Evolutionary conservation across 2,329 filamentous ascomycete genomes (phyloP), one percentile per base, ranked within the genome.

Genomic region (Diaporthe capsici): DNA sequence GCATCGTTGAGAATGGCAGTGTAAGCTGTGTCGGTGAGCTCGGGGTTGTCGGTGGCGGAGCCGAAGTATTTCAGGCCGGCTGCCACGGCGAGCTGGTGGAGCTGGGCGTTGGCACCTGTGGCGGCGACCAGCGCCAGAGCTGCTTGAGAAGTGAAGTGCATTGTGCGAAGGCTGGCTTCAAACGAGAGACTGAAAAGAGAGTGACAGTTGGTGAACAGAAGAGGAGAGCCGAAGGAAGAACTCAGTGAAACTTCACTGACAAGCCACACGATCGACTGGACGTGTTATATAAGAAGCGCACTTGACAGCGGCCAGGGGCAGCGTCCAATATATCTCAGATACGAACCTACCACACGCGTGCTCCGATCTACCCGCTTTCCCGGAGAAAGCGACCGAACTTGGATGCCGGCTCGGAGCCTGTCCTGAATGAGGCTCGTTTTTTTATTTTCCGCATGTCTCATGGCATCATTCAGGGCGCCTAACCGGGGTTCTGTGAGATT

Each of bases 51-150:
- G 57, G 91, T 90, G 1, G 92, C 91, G 1, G 90, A 90, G 73
- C 92, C 92, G 73, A 93, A 93, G 84, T 93, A 94, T 77, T 87
- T 81, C 77, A 90, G 85, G 28, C 90, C 91, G 55, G 89, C 88
- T 71, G 86, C 86, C 76, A 88, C 85, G 65, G 91, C 90, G 39
- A 91, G 85, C 77, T 87, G 83, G 80, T 91, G 84, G 25, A 92
- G 87, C 80, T 86, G 75, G 55, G 73, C 75, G 2, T 75, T 61
- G 61, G 73, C 71, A 53, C 71, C 75, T 44, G 61, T 71, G 73
- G 75, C 75, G 73, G 71, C 71, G 71, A 57, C 71, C 75, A 76
- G 75, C 75, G 75, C 75, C 75, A 76, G 70, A 42, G 63, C 63
- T 73, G 74, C 20, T 55, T 76, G 71, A 51, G 75, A 76, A 73